Evolutionary conservation across 1,284 basidiomycete species (phyloP), one percentile per base, ranked within the genome.

Genomic region (Ceratobasidium sp.): DNA sequence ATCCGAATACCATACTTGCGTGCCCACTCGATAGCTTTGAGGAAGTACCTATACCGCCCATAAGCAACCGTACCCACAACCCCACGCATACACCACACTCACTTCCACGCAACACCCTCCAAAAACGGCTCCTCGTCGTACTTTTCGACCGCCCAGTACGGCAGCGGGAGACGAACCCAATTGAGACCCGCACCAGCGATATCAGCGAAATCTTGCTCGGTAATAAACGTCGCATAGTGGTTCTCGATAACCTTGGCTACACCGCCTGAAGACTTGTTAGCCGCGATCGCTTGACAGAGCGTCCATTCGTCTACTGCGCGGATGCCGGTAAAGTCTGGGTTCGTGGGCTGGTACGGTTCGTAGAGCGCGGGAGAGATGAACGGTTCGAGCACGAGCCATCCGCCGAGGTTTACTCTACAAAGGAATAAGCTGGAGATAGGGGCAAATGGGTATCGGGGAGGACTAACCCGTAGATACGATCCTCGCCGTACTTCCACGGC

Each of bases 401-500:
- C 89, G 70, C 89, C 89, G 51, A 88, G 82, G 82, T 88, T 88
- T 80, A 88, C 86, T 77, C 81, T 81, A 68, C 15, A 1, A 33
- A 33, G 33, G 18, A 9, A 23, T n/a, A n/a, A 77, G 44, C 13
- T 63, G 56, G 42, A 26, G 63, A 18, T 23, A 63, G 64, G 15
- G 55, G 20, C 6, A 39, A 20, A 56, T 18, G 44, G 39, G 26
- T n/a, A 72, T 40, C 15, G 44, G 42, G 39, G 68, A 51, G 7
- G 39, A 85, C 88, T 79, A 81, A 92, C 92, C 94, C 93, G 82
- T 87, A 87, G 49, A 94, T 88, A 69, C 87, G 88, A 86, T 95
- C 88, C 64, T 85, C 85, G 15, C 89, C 90, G 86, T 87, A 95
- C n/a, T 87, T 88, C 93, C 94, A 96, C 49, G 86, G 89, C 83